These are phyloP conservation scores for Dioscorea dumetorum DNA, from an alignment of 106 monocot genomes.

Conservation along the genomic window DNA sequence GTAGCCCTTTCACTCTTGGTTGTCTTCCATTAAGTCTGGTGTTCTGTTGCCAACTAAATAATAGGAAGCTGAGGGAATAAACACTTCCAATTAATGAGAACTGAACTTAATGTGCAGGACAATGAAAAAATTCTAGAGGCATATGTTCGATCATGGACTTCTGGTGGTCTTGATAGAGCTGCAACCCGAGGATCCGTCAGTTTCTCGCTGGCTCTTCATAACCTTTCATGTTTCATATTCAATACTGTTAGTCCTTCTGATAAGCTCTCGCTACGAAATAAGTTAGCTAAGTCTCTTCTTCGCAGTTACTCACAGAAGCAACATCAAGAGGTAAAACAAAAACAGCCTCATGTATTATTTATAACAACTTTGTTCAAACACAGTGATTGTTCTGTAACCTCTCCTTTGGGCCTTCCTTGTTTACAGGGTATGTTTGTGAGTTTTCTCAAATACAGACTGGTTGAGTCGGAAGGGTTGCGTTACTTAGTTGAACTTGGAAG, in stretches of 20 bases:
- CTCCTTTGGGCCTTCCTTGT: slow-evolving; percentile 5
- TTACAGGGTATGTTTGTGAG: slow-evolving; percentile 56
- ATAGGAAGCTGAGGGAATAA: too few relatives aligned
- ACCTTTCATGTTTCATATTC: slow-evolving; percentile 75
- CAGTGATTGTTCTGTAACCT: neutral
- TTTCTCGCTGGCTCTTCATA: slow-evolving; percentile 66
- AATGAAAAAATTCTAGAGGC: slow-evolving; percentile 77
- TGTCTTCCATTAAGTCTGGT: too few relatives aligned
- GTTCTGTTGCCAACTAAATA: too few relatives aligned
- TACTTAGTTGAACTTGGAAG: slow-evolving; percentile 22
- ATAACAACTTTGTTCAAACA: neutral
- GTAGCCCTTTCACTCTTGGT: too few relatives aligned
- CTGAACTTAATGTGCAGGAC: slow-evolving; percentile 30
- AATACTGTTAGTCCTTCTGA: slow-evolving; percentile 6
- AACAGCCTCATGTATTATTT: neutral
- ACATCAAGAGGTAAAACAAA: slow-evolving; percentile 42
- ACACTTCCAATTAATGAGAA: too few relatives aligned
- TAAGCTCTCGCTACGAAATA: slow-evolving; percentile 43
- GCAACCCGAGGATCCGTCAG: slow-evolving; percentile 42
- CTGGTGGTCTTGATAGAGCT: slow-evolving; percentile 75
- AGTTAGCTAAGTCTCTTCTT: slow-evolving; percentile 67
- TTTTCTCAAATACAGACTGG: slow-evolving; percentile 41
- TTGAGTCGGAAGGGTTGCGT: slow-evolving; percentile 13
- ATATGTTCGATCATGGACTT: slow-evolving; percentile 74
- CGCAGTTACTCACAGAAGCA: slow-evolving; percentile 56